Base-by-base conservation (phyloP, 768 basidiomycete genomes). In the Tricholoma hemisulphureum region DNA sequence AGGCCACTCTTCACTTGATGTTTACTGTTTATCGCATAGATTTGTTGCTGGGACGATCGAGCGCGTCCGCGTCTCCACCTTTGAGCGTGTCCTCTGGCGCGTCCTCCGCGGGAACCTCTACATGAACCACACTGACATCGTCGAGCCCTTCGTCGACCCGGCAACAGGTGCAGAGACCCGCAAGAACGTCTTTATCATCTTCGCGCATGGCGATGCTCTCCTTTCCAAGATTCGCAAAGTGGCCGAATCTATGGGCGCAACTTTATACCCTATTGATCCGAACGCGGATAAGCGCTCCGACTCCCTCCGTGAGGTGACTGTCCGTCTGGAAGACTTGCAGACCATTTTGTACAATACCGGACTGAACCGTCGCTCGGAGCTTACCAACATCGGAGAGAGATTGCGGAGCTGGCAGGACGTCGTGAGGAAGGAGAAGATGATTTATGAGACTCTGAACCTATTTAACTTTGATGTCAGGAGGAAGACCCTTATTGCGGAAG, bases 101-200 rank as follows among this genome's bases (percentile, higher is more conserved):
- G 93, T 98, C 31, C 82, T 98, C 18, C 88, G 97, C 58, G 97
- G 97, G 51, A 98, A 99, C 71, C 80, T 99, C 20, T 99, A 96
- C 78, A 98, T 99, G 96, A 99, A 98, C 75, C 89, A 94, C 73
- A 92, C 88, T 54, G 95, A 98, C 73, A 98, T 99, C 64, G 81
- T 83, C 35, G 93, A 96, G 63, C 90, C 93, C 6, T 97, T 98
- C 66, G 80, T 93, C 57, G 93, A 98, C 69, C 90, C 95, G 13
- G 81, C 79, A 20, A 91, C 91, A 0, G 89, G 88, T 32, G 77
- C 75, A 18, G 91, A 95, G 76, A 91, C 90, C 20, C 85, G 91
- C 77, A 99, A 98, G 83, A 95, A 98, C 66, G 97, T 98, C 37
- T 99, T 99, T 78, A 96, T 99, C 76, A 98, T 99, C 69, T 99